Evolutionary conservation across 2,329 filamentous ascomycete genomes (phyloP).

Genomic region (Juglanconis juglandina): DNA sequence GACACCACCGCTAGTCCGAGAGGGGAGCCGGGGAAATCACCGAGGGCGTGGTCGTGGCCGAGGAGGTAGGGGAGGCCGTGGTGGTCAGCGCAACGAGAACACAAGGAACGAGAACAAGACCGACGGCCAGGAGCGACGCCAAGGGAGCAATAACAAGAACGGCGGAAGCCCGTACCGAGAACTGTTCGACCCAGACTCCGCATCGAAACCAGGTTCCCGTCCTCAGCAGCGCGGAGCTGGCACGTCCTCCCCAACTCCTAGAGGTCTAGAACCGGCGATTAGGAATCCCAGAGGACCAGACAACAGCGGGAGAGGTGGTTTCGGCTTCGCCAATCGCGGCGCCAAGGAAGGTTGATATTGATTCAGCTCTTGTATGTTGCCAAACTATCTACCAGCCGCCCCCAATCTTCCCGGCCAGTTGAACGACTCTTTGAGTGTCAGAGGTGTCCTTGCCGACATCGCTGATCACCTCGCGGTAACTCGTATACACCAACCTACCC

Average conservation of each 20-base stretch:
- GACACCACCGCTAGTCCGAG: conserved; percentile 53
- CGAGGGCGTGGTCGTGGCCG: conserved; percentile 46
- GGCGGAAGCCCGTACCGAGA: conserved; percentile 46
- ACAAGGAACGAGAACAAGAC: conserved; percentile 20
- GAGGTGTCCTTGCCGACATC: conserved; percentile 78
- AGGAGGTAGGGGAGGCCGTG: conserved; percentile 39
- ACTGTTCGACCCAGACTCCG: conserved; percentile 74
- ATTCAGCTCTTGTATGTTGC: conserved; percentile 25
- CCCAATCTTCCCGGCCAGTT: conserved; percentile 84
- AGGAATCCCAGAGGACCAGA: conserved; percentile 77
- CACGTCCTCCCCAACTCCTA: conserved; percentile 39
- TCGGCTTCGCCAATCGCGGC: conserved; percentile 69
- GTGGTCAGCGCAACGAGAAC: conserved; percentile 32
- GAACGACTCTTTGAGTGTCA: conserved; percentile 78
- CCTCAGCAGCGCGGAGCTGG: conserved; percentile 42
- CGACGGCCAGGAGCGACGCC: conserved; percentile 22
- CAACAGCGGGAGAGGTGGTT: conserved; percentile 70
- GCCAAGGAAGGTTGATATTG: conserved; percentile 43
- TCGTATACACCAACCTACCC: conserved; percentile 76
- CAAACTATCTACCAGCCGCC: conserved; percentile 73
- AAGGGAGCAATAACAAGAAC: conserved; percentile 19
- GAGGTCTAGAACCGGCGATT: conserved; percentile 64
- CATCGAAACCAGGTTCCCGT: conserved; percentile 58
- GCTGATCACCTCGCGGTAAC: conserved; percentile 87
- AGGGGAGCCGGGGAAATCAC: conserved; percentile 37